Conservation (phyloP, 164 flowering plant genomes). For the Brasenia schreberi region DNA sequence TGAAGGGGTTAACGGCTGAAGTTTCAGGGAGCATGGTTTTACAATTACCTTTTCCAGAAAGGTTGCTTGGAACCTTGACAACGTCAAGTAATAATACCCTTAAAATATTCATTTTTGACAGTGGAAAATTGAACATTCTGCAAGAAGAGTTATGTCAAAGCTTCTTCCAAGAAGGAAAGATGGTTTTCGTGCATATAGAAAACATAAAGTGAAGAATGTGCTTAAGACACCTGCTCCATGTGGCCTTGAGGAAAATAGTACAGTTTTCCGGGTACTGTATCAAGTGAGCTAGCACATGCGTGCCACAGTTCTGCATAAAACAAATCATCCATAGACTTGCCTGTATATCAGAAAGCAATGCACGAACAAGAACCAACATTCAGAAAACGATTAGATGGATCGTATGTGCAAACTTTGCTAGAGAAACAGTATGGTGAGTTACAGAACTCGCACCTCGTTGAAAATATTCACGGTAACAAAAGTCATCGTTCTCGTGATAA, state of each 20-base stretch:
- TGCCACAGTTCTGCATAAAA: conserved; percentile 56
- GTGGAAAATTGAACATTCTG: not conserved
- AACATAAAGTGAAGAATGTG: not conserved
- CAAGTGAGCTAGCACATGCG: conserved; percentile 71
- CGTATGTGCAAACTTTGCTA: not conserved
- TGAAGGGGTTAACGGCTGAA: no score
- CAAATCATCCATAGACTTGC: not conserved
- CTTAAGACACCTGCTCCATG: conserved; percentile 25
- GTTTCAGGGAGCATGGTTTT: no score
- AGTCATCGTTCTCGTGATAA: no score
- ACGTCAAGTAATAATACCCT: not conserved
- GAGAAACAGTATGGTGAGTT: not conserved
- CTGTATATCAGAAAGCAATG: not conserved
- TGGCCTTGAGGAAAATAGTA: conserved; percentile 77
- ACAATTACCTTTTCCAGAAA: not conserved
- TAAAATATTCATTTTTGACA: no score
- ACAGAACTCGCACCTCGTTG: not conserved
- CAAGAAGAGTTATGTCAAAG: not conserved
- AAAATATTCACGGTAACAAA: no score
- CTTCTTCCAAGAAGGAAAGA: not conserved
- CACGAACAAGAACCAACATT: not conserved
- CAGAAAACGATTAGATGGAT: not conserved
- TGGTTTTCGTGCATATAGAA: not conserved
- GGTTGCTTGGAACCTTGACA: not conserved
- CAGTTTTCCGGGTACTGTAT: conserved; percentile 55